Conservation (phyloP, 2,329 filamentous ascomycete genomes). For the Penicillium sp. region DNA sequence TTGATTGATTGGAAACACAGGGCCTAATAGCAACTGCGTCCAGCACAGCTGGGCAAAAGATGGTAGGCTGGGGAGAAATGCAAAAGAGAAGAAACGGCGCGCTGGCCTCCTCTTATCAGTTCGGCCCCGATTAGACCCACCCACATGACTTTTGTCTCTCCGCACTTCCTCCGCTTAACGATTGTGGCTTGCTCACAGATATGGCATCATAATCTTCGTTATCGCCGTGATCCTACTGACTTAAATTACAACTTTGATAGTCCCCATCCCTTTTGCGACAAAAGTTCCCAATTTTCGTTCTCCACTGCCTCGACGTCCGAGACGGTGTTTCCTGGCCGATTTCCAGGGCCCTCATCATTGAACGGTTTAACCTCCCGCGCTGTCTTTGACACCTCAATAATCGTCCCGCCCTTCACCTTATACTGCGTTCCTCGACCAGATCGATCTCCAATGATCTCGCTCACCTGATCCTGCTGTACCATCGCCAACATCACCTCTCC, state of each 20-base stretch:
- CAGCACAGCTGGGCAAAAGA: constrained; percentile 19
- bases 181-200: background rate
- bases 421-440: constrained; percentile 31
- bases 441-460: constrained; percentile 35
- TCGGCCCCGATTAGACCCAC: constrained; percentile 4
- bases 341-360: constrained; percentile 56
- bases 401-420: constrained; percentile 49
- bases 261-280: constrained; percentile 54
- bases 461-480: constrained; percentile 51
- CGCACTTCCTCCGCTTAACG: background rate
- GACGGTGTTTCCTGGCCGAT: constrained; percentile 48
- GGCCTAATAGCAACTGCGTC: constrained; percentile 11
- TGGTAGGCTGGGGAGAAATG: constrained; percentile 1
- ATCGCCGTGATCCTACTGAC: background rate
- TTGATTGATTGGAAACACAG: background rate
- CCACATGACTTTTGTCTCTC: constrained; percentile 16
- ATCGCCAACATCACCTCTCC: constrained; percentile 60
- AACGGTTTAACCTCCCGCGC: constrained; percentile 53
- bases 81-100: constrained; percentile 9
- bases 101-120: constrained; percentile 20
- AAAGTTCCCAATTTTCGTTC: constrained; percentile 52
- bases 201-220: constrained; percentile 7
- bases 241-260: constrained; percentile 28
- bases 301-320: constrained; percentile 44
- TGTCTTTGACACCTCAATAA: constrained; percentile 59